Evolutionary conservation across 768 basidiomycete genomes (phyloP).

Genomic region (Lanmaoa rubissima): DNA sequence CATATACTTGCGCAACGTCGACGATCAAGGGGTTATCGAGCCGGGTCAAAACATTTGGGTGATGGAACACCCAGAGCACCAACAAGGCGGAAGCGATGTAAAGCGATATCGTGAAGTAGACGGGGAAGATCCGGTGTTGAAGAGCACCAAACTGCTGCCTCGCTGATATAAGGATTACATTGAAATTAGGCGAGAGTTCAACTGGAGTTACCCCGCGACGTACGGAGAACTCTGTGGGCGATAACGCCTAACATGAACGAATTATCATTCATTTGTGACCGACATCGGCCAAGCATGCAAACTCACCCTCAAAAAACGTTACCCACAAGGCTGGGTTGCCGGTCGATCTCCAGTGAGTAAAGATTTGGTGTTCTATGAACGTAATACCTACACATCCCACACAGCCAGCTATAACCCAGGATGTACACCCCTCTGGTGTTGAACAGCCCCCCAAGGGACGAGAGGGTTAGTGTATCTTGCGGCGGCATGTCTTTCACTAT

Average conservation of each 20-base stretch:
- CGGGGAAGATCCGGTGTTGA: constrained; percentile 71
- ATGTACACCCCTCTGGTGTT: constrained; percentile 42
- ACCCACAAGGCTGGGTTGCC: constrained; percentile 49
- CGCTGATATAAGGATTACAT: constrained; percentile 36
- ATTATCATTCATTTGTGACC: not conserved
- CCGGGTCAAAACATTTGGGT: constrained; percentile 52
- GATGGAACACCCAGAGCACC: constrained; percentile 55
- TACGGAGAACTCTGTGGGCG: constrained; percentile 58
- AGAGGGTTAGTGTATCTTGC: not conserved
- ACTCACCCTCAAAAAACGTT: constrained; percentile 60
- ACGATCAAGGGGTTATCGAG: constrained; percentile 46
- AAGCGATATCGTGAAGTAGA: constrained; percentile 68
- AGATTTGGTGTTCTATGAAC: not conserved
- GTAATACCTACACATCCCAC: constrained; percentile 61
- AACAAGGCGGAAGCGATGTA: constrained; percentile 53
- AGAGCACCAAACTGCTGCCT: constrained; percentile 71
- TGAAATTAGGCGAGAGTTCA: not conserved
- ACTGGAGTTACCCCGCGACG: constrained; percentile 16
- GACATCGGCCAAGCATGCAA: not conserved
- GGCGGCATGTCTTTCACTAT: not conserved
- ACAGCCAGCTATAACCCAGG: constrained; percentile 59
- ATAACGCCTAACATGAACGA: constrained; percentile 48
- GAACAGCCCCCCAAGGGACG: not conserved
- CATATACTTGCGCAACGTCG: constrained; percentile 67
- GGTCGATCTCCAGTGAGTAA: not conserved